Conservation (phyloP, 305 asterid species). For the Rubia tinctorum region DNA sequence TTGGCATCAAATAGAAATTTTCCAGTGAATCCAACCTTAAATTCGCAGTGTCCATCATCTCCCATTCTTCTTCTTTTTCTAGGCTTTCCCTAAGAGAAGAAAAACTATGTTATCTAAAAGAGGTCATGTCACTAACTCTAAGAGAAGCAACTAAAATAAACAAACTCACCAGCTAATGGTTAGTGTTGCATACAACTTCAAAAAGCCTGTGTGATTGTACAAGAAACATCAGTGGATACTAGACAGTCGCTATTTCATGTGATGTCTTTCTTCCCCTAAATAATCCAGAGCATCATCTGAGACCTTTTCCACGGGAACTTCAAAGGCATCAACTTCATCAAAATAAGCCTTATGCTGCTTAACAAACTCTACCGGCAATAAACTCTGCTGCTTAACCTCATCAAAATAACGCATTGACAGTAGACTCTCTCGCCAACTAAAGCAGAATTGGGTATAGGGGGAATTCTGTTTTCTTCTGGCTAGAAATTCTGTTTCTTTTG, state of each 20-base stretch:
- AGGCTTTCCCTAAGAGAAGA: neutral
- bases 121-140: neutral
- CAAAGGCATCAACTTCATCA: constrained; percentile 76
- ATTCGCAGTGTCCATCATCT: no score
- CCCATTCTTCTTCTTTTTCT: no score
- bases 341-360: constrained; percentile 37
- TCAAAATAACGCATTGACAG: no score
- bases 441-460: no score
- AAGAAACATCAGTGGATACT: neutral
- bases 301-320: constrained; percentile 66
- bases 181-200: neutral
- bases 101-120: neutral
- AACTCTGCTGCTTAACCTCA: no score
- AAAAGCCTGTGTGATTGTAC: neutral
- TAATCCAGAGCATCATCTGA: constrained; percentile 40
- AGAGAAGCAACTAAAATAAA: neutral
- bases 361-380: no score
- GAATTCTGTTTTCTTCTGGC: no score
- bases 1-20: no score
- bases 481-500: no score
- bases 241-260: neutral
- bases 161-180: neutral
- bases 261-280: neutral
- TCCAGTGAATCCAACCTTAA: no score
- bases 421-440: no score